These are phyloP conservation scores for Podaxis sp. DNA, from an alignment of 768 basidiomycete genomes.

Conservation along the genomic window DNA sequence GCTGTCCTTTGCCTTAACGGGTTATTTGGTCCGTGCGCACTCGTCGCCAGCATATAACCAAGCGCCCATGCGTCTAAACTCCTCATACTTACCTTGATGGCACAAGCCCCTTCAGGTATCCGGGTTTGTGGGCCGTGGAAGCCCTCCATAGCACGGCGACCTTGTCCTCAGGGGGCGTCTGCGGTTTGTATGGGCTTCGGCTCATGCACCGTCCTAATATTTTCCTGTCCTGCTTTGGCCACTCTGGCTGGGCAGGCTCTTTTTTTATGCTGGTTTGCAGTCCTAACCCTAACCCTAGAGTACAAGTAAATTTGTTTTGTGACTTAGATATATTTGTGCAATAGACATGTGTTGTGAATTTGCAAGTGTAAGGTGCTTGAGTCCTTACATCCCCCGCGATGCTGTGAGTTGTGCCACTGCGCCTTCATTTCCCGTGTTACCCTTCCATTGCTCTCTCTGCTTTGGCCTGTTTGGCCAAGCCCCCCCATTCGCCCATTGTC, in stretches of 20 bases:
- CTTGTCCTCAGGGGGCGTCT: constrained; percentile 23
- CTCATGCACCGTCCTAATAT: constrained; percentile 76
- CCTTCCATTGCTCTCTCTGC: constrained; percentile 19
- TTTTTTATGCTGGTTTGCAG: constrained; percentile 17
- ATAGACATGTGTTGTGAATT: background rate
- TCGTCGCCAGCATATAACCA: background rate
- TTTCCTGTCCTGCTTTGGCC: constrained; percentile 69
- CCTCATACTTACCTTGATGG: constrained; percentile 22
- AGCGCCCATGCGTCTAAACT: background rate
- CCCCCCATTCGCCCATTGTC: background rate
- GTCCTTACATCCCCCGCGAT: background rate
- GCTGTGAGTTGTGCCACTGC: background rate
- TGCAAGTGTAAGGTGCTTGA: background rate
- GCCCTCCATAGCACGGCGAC: constrained; percentile 21
- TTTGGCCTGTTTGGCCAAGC: constrained; percentile 38
- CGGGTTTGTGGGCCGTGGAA: constrained; percentile 17
- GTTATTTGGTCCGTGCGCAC: constrained; percentile 15
- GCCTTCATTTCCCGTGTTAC: background rate
- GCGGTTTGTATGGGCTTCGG: constrained; percentile 64
- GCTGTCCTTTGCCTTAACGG: background rate
- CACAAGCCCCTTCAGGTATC: constrained; percentile 18
- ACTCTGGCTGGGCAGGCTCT: constrained; percentile 54
- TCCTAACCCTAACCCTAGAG: constrained; percentile 19
- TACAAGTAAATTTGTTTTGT: background rate
- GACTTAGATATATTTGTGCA: too few species aligned